Evolutionary conservation across 2,329 filamentous ascomycete species (phyloP).

Genomic region (Trichocomaceae sp.): DNA sequence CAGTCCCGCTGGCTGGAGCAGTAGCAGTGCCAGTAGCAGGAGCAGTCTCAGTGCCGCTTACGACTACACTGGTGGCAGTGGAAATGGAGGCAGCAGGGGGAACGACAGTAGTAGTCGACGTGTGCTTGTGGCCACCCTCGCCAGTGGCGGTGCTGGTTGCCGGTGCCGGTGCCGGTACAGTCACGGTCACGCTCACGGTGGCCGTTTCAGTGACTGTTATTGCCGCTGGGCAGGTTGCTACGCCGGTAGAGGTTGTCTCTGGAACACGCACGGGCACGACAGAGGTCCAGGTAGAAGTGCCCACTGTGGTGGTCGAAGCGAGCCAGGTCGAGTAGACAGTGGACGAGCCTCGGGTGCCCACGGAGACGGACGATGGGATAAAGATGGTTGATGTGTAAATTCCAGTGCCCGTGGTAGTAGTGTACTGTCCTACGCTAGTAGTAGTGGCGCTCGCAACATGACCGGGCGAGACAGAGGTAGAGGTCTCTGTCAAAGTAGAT

Average conservation of each 20-base stretch:
- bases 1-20: neutral
- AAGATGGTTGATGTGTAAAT: constrained; percentile 9
- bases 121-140: neutral
- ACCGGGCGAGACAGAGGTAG: neutral
- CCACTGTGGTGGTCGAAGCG: constrained; percentile 1
- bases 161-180: neutral
- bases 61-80: neutral
- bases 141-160: neutral
- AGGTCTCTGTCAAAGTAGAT: neutral
- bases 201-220: constrained; percentile 1
- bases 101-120: neutral
- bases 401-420: constrained; percentile 1
- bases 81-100: neutral
- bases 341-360: constrained; percentile 5
- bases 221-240: neutral
- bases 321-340: constrained; percentile 12
- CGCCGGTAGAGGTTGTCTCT: neutral
- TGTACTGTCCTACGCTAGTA: neutral
- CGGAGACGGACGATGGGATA: constrained; percentile 8
- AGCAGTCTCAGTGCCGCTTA: neutral
- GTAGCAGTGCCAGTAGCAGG: constrained; percentile 1
- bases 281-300: constrained; percentile 3
- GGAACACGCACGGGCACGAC: neutral
- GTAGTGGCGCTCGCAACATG: neutral
- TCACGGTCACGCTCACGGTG: neutral